Conservation (phyloP, 257 asterid species). For the Solanum lycopersicoides region DNA sequence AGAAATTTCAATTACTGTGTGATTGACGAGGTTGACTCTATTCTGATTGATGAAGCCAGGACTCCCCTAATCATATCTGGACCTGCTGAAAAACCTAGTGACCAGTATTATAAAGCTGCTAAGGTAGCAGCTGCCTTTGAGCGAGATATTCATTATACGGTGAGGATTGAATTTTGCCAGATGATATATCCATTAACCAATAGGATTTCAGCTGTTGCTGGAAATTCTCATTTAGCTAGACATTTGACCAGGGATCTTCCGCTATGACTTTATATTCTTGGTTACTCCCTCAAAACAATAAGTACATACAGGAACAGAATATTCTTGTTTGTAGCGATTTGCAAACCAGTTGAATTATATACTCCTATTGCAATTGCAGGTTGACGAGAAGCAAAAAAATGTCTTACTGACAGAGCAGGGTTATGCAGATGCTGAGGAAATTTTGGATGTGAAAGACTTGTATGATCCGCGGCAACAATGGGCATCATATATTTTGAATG, state of each 20-base stretch:
- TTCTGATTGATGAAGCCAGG: constrained; percentile 98
- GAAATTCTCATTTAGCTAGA: background rate
- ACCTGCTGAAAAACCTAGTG: constrained; percentile 95
- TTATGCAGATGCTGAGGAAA: constrained; percentile 97
- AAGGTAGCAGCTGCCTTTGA: constrained; percentile 87
- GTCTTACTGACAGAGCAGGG: constrained; percentile 92
- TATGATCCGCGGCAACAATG: constrained; percentile 98
- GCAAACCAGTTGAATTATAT: background rate
- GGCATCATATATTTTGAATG: constrained; percentile 93
- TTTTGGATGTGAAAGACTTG: constrained; percentile 82
- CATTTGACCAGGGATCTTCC: background rate
- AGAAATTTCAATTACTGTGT: constrained; percentile 84
- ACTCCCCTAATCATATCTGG: constrained; percentile 99
- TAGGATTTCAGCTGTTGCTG: background rate
- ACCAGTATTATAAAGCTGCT: constrained; percentile 92
- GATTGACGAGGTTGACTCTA: constrained; percentile 98
- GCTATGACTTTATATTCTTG: background rate
- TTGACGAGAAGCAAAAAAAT: constrained; percentile 86
- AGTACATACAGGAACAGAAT: background rate
- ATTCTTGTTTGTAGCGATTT: background rate
- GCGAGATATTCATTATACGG: constrained; percentile 86
- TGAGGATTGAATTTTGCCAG: constrained; percentile 29
- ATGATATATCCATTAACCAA: background rate
- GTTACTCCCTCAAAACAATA: background rate
- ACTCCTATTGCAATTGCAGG: constrained; percentile 41